Base-by-base conservation (phyloP, 2,329 filamentous ascomycete genomes). In the Talaromyces sp. region DNA sequence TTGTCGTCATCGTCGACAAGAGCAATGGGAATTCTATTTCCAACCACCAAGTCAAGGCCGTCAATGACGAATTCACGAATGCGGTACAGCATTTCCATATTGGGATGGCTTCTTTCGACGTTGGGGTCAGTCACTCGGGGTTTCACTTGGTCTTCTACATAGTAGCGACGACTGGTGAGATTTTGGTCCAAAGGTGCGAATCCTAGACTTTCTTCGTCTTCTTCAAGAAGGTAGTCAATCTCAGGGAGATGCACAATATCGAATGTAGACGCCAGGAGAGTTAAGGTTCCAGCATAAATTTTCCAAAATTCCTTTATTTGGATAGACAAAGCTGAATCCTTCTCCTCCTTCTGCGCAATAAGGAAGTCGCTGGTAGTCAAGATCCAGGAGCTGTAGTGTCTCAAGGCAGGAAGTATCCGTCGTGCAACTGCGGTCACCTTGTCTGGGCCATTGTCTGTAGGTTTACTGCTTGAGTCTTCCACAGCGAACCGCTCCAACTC, bases 341-440 rank as follows among this genome's bases (percentile, higher is more conserved):
- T 78, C 39, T 73, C 70, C 56, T 71, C 66, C 49, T 68, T 70
- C 39, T 83, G 77, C n/a, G 80, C 78, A 49, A 79, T 73, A 17
- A 88, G 71, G 4, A 83, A 74, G 14, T 75, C 65, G 65, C 79
- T 80, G 54, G 81, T 84, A 9, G 79, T 77, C 14, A 83, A 71
- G 47, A 89, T 75, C 87, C 87, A 90, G 13, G 81, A 82, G 66
- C 84, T 88, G 68, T 89, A 89, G 40, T 88, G 76, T 13, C 86
- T 83, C 42, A 90, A 74, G 29, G 79, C 80, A 3, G 87, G 86
- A 19, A 89, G 74, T 41, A 88, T 76, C 53, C 84, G 80, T 30
- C 82, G 80, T n/a, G 81, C 79, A 48, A 85, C 77, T 3, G 80
- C 77, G 10, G 83, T 84, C 40, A 87, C 75, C 53, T 80, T 82